A percentile compares a stretch with the other conserved stretches of the same genome.
Evolutionary conservation across 192 early-diverging fungal species (phyloP).

Genomic region (Entomortierella beljakovae): DNA sequence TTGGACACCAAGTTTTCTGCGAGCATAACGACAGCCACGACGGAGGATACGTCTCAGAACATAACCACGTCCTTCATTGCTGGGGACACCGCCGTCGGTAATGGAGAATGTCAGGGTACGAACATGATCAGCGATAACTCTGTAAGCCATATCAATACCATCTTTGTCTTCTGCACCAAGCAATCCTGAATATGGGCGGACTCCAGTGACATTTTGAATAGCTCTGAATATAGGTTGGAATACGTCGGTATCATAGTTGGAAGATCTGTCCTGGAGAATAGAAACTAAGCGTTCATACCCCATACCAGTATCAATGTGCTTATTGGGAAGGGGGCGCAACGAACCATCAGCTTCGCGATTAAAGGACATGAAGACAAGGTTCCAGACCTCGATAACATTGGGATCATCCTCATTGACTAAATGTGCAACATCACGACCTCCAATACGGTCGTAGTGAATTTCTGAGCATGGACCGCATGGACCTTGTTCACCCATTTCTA

Average conservation of each 20-base stretch:
- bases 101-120: constrained; percentile 97
- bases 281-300: constrained; percentile 96
- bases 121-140: constrained; percentile 97
- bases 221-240: constrained; percentile 84
- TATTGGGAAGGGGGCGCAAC: constrained; percentile 90
- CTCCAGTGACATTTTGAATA: constrained; percentile 91
- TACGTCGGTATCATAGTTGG: constrained; percentile 98
- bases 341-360: constrained; percentile 94
- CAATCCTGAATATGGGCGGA: constrained; percentile 85
- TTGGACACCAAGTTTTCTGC: constrained; percentile 90
- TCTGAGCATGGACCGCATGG: constrained; percentile 99
- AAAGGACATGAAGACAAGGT: constrained; percentile 99
- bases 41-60: constrained; percentile 96
- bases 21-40: constrained; percentile 93
- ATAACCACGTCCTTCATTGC: constrained; percentile 98
- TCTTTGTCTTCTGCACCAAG: constrained; percentile 92
- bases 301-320: constrained; percentile 99
- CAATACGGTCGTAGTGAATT: constrained; percentile 98
- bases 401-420: constrained; percentile 98
- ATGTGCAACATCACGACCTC: constrained; percentile 86
- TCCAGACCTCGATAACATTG: constrained; percentile 98
- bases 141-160: constrained; percentile 98
- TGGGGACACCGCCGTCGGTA: constrained; percentile 94
- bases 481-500: constrained; percentile 97
- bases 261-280: constrained; percentile 91